Conservation (phyloP, 2,329 filamentous ascomycete genomes). For the Davidsoniella virescens region DNA sequence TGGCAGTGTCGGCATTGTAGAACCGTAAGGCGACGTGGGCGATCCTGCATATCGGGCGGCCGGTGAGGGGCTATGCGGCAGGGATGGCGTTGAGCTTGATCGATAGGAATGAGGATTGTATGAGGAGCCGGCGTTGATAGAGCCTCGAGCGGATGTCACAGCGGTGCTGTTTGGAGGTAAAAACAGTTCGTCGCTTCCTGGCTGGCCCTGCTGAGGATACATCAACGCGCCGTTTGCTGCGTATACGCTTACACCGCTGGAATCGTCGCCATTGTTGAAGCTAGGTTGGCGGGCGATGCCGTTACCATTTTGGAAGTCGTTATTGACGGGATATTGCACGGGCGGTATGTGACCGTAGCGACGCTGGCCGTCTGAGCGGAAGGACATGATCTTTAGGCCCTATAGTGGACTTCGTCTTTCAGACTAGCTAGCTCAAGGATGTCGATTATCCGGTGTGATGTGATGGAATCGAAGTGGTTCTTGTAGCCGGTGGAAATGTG, state of each 20-base stretch:
- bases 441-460: background rate
- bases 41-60: slow-evolving; percentile 12
- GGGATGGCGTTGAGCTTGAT: slow-evolving; percentile 4
- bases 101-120: slow-evolving; percentile 13
- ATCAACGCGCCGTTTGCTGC: slow-evolving; percentile 19
- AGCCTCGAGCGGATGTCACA: slow-evolving; percentile 12
- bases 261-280: slow-evolving; percentile 64
- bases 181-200: slow-evolving; percentile 9
- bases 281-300: slow-evolving; percentile 41
- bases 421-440: background rate
- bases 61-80: slow-evolving; percentile 16
- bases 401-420: no score
- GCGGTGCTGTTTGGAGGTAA: slow-evolving; percentile 9
- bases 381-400: slow-evolving; percentile 35
- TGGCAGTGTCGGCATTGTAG: slow-evolving; percentile 11
- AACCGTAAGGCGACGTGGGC: slow-evolving; percentile 4
- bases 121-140: slow-evolving; percentile 15
- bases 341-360: slow-evolving; percentile 52
- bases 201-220: slow-evolving; percentile 1
- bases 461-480: no score
- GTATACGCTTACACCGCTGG: slow-evolving; percentile 21
- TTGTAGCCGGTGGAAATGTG: no score
- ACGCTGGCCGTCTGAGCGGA: slow-evolving; percentile 44
- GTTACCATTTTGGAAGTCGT: slow-evolving; percentile 18
- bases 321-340: slow-evolving; percentile 41